These are phyloP conservation scores for Agroathelia rolfsii DNA, from an alignment of 1,284 basidiomycete species.

Conservation along the genomic window DNA sequence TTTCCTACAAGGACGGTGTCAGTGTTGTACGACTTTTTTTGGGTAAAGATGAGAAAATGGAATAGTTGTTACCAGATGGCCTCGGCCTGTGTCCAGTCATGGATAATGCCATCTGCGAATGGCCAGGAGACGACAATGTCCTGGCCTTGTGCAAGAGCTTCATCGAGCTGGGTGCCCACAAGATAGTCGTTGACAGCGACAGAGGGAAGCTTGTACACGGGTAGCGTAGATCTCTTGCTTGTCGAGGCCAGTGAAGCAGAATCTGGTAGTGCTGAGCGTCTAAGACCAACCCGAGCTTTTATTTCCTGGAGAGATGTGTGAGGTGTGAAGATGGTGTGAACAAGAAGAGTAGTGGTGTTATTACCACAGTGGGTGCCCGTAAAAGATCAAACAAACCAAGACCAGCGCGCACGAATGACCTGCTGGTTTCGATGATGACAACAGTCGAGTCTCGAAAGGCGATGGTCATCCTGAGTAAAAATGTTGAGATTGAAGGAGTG, in stretches of 20 bases:
- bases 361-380: conserved; percentile 61
- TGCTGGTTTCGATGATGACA: conserved; percentile 71
- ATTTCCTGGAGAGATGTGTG: conserved; percentile 39
- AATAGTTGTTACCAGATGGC: conserved; percentile 87
- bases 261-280: conserved; percentile 28
- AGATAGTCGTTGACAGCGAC: conserved; percentile 72
- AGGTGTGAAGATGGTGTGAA: conserved; percentile 4
- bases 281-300: conserved; percentile 64
- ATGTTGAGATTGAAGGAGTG: conserved; percentile 2
- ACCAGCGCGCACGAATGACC: conserved; percentile 65
- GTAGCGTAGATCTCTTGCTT: conserved; percentile 34
- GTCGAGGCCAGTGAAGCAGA: conserved; percentile 29
- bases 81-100: conserved; percentile 86
- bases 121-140: conserved; percentile 77
- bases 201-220: conserved; percentile 27
- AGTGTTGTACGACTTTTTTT: conserved; percentile 6
- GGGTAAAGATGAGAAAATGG: conserved; percentile 9
- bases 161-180: conserved; percentile 74
- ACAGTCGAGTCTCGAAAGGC: conserved; percentile 76
- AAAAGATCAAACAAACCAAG: conserved; percentile 77
- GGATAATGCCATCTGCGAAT: conserved; percentile 65
- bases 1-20: conserved; percentile 48
- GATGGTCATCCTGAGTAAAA: conserved; percentile 25
- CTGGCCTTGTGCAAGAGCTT: conserved; percentile 65
- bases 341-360: conserved; percentile 19